Base-by-base conservation (phyloP, 164 flowering plant genomes). In the Saururus chinensis region DNA sequence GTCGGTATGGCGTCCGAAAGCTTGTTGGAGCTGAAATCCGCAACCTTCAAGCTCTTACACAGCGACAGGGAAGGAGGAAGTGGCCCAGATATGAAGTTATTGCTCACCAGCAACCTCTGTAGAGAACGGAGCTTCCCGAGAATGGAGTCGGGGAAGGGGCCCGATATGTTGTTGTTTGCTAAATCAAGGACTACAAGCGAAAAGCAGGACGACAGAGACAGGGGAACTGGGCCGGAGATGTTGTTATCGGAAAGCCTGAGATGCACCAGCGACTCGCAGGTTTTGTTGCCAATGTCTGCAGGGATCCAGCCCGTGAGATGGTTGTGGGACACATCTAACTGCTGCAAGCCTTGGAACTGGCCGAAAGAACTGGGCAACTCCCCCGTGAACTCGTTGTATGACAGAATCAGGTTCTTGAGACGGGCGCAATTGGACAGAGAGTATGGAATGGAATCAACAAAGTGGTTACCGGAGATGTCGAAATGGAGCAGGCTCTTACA, bases 1-100 rank as follows among this genome's bases (percentile, higher is more conserved):
- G 77, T 67, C 23, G 97, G 93, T 24, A 91, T 76, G 19, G 26
- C 20, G 19, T 96, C 97, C 14, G 82, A 73, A n/a, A 88, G 74
- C 71, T 57, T 79, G 55, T 88, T 91, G 58, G 97, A 86, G 60
- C 97, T 86, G 53, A 91, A 77, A 59, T 88, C 97, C 9, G 79
- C 75, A 4, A 82, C 61, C 56, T 73, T 59, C 22, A 91, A 62
- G 35, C 56, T 82, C 41, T 75, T 76, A 68, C 90, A 86, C 4
- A 63, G 66, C 4, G 88, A 81, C 45, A 91, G 65, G 4, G 93
- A 79, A 23, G 61, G 30, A 0, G 97, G 97, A 60, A 91, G 69
- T 17, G 73, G 21, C 20, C 96, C 97, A 19, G 83, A 74, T 42
- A 91, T 83, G 64, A 64, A 66, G 68, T 91, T 91, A 62, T 77